Percentiles rank a stretch among this genome's conserved stretches.
phyloP scores from a whole-genome alignment of 2,329 filamentous ascomycete genomes.

The Diaporthe velutina region DNA sequence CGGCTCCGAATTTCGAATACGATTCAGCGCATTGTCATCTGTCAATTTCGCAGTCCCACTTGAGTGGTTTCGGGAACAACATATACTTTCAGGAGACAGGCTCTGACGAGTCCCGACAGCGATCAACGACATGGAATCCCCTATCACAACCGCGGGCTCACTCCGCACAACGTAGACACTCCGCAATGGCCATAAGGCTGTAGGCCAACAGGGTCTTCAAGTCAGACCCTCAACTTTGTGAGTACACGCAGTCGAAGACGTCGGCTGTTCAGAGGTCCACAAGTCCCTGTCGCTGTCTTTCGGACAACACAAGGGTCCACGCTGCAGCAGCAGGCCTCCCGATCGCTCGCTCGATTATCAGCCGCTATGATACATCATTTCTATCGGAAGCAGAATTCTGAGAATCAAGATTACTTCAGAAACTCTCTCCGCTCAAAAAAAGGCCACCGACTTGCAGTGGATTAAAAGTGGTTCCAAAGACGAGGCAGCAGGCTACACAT shows the following conservation, averaged over 20 bases:
- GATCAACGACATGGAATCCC: conserved; percentile 17
- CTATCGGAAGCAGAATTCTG: not conserved
- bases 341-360: not conserved
- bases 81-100: conserved; percentile 15
- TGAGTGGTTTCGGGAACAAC: not conserved
- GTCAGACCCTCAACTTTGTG: not conserved
- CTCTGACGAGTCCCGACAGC: conserved; percentile 9
- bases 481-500: not conserved
- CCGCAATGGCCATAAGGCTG: not conserved
- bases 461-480: not conserved
- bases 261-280: not conserved
- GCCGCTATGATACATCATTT: not conserved
- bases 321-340: not conserved
- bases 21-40: conserved; percentile 22
- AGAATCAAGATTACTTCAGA: not conserved
- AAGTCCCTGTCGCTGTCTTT: not conserved
- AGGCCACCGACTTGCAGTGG: not conserved
- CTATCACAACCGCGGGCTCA: not conserved
- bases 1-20: not conserved
- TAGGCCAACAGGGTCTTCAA: not conserved
- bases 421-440: not conserved
- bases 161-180: not conserved
- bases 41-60: not conserved
- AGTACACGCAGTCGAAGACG: not conserved
- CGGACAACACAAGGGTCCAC: conserved; percentile 3